Evolutionary conservation across 1,139 yeast genomes (phyloP).

Genomic region (Meyerozyma elateridarum): DNA sequence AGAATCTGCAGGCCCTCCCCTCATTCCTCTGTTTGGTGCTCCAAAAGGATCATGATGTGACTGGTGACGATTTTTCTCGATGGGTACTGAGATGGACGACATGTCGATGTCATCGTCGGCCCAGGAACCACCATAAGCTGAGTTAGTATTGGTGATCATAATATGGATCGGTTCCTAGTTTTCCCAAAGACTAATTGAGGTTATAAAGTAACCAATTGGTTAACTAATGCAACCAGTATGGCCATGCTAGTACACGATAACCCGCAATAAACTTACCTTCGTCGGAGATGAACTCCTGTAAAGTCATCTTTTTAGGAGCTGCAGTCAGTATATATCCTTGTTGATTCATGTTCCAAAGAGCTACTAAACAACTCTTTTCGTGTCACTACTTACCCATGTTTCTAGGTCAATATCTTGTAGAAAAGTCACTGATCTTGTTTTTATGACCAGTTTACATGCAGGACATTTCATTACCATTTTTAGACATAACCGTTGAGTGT

Average conservation of each 20-base stretch:
- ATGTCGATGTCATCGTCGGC: conserved; percentile 74
- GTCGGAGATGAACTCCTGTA: conserved; percentile 50
- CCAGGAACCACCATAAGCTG: conserved; percentile 63
- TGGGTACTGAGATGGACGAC: conserved; percentile 60
- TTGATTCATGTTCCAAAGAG: not conserved
- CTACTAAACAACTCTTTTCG: not conserved
- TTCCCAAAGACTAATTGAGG: not conserved
- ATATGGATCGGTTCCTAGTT: not conserved
- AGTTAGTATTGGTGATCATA: conserved; percentile 8
- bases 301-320: conserved; percentile 43
- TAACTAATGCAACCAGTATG: not conserved
- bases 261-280: conserved; percentile 36
- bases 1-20: conserved; percentile 10
- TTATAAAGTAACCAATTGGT: not conserved
- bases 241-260: not conserved
- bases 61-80: conserved; percentile 23
- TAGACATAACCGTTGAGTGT: too few species aligned
- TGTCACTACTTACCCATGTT: conserved; percentile 3
- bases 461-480: too few species aligned
- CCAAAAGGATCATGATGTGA: conserved; percentile 1
- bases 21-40: not conserved
- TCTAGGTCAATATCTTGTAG: not conserved
- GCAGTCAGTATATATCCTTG: not conserved
- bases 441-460: conserved; percentile 1
- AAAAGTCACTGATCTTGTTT: conserved; percentile 1